Percentiles rank a stretch among this genome's conserved stretches.
These are phyloP conservation scores for Phytophthora podocarpi DNA, from an alignment of 352 stramenopile species.

Conservation along the genomic window DNA sequence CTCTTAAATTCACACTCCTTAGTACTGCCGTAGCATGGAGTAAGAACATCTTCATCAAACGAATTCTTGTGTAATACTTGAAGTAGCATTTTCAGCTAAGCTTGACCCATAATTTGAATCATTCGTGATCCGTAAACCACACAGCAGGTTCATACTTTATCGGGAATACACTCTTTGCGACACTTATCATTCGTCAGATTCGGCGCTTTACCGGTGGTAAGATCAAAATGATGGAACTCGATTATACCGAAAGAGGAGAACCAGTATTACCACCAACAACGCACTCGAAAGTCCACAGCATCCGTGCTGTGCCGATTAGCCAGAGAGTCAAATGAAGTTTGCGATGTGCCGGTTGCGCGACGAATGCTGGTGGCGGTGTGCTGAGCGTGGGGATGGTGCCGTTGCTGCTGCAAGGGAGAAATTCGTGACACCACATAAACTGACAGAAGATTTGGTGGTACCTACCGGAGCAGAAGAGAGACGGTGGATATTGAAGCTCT, in stretches of 20 bases:
- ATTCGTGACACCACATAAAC: slow-evolving; percentile 26
- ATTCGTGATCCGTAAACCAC: no score
- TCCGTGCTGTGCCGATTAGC: background rate
- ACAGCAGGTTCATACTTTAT: no score
- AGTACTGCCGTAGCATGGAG: no score
- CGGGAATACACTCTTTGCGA: no score
- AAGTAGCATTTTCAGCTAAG: no score
- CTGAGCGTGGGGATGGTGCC: slow-evolving; percentile 15
- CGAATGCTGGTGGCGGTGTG: slow-evolving; percentile 17
- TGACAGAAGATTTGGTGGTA: slow-evolving; percentile 20
- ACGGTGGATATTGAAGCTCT: background rate
- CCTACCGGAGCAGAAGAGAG: background rate
- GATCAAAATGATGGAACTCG: slow-evolving; percentile 10
- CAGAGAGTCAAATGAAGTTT: background rate
- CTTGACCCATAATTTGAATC: no score
- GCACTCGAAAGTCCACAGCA: background rate
- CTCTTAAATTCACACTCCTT: no score
- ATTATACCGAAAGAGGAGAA: background rate
- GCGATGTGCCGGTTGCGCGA: background rate
- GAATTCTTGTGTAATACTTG: no score
- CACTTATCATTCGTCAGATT: no score
- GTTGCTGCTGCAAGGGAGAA: slow-evolving; percentile 18
- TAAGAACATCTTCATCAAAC: no score
- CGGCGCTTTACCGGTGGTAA: no score
- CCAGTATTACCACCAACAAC: background rate